Conservation (phyloP, 1,139 yeast species). For the Blastobotrys raffinosifermentans region DNA sequence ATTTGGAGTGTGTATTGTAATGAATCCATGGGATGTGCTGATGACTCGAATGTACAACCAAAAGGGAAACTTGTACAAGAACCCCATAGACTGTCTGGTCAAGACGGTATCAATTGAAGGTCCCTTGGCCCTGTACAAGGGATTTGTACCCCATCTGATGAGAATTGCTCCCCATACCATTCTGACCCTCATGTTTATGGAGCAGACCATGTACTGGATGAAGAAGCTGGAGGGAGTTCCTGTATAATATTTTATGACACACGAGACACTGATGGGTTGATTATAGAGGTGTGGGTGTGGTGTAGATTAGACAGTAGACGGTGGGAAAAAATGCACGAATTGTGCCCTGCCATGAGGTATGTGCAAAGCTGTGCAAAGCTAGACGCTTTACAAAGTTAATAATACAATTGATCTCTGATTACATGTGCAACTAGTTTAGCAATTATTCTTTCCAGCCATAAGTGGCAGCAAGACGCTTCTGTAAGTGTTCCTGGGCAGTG, state of each 20-base stretch:
- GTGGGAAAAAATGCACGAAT: too few relatives aligned
- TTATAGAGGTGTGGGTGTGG: too few relatives aligned
- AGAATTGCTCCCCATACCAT: slow-evolving; percentile 96
- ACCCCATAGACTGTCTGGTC: slow-evolving; percentile 80
- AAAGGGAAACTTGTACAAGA: slow-evolving; percentile 77
- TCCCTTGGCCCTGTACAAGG: slow-evolving; percentile 81
- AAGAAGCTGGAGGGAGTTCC: slow-evolving; percentile 36
- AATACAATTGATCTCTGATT: too few relatives aligned
- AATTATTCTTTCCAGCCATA: slow-evolving; percentile 39
- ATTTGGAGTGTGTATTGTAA: slow-evolving; percentile 84
- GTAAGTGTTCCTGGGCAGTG: slow-evolving; percentile 66
- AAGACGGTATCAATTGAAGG: slow-evolving; percentile 85
- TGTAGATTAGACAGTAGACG: too few relatives aligned
- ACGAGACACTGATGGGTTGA: too few relatives aligned
- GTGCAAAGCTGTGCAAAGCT: too few relatives aligned
- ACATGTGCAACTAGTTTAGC: too few relatives aligned
- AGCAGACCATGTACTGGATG: slow-evolving; percentile 71
- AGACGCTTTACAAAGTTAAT: too few relatives aligned
- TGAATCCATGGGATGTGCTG: slow-evolving; percentile 97
- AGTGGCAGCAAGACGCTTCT: slow-evolving; percentile 59
- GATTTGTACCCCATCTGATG: slow-evolving; percentile 86
- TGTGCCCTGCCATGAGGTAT: too few relatives aligned
- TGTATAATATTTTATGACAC: slow-evolving; percentile 16
- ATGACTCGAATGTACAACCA: slow-evolving; percentile 93
- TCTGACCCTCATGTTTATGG: slow-evolving; percentile 87